phyloP scores from a whole-genome alignment of 1,284 basidiomycete genomes.

The Puccinia coronata region DNA sequence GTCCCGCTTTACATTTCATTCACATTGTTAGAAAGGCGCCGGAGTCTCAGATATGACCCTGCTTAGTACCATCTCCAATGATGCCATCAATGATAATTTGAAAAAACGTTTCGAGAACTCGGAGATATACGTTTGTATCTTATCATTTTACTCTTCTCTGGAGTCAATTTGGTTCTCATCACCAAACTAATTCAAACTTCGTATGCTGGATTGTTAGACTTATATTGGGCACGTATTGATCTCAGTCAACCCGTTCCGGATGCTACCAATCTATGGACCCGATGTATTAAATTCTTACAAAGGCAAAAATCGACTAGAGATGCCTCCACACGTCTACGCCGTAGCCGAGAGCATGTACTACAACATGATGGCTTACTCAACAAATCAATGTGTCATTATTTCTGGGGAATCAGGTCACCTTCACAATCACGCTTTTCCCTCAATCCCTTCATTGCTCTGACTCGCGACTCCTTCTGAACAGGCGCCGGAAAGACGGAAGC shows the following conservation, averaged over 20 bases:
- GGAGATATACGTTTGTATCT: conserved; percentile 78
- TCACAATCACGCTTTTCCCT: conserved; percentile 42
- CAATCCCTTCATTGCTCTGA: conserved; percentile 58
- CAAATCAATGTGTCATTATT: conserved; percentile 99
- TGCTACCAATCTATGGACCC: conserved; percentile 81
- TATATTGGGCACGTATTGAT: conserved; percentile 98
- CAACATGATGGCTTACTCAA: conserved; percentile 98
- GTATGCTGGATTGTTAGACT: conserved; percentile 63
- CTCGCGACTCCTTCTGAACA: conserved; percentile 50
- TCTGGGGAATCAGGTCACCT: conserved; percentile 77
- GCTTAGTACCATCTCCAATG: conserved; percentile 94
- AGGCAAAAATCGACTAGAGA: conserved; percentile 97
- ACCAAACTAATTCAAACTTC: not conserved
- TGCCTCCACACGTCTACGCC: conserved; percentile 95
- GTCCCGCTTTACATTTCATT: not conserved
- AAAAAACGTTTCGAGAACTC: conserved; percentile 91
- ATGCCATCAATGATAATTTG: conserved; percentile 96
- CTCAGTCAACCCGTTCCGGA: conserved; percentile 97
- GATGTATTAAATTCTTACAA: conserved; percentile 82
- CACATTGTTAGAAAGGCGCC: conserved; percentile 61
- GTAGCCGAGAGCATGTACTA: conserved; percentile 98
- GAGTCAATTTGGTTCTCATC: not conserved
- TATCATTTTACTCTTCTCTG: not conserved
- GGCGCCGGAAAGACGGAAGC: conserved; percentile 97
- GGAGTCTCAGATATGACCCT: conserved; percentile 99